Conservation (phyloP, 139 green algal species). For the Zygnema circumcarinatum region DNA sequence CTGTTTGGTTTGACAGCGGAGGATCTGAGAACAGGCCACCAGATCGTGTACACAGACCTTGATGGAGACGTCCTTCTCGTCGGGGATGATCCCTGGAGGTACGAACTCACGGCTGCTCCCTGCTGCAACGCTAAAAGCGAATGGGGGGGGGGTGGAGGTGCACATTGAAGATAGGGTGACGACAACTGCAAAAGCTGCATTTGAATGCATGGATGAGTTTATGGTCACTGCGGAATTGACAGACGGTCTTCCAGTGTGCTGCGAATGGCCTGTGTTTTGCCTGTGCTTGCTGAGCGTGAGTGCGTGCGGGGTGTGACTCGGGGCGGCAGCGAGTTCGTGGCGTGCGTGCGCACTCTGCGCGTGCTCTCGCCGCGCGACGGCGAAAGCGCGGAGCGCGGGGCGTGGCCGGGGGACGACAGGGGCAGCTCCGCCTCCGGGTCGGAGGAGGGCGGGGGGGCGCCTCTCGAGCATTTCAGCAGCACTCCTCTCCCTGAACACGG, state of each 20-base stretch:
- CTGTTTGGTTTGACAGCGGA: neutral
- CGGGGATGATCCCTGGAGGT: conserved; percentile 24
- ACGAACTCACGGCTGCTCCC: neutral
- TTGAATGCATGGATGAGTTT: neutral
- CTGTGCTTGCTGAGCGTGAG: neutral
- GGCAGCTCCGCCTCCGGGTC: neutral
- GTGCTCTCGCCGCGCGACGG: neutral
- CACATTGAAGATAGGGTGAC: neutral
- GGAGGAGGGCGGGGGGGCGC: neutral
- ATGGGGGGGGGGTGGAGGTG: neutral
- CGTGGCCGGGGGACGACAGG: neutral
- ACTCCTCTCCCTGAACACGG: too few relatives aligned
- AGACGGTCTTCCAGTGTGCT: conserved; percentile 6
- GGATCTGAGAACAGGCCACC: neutral
- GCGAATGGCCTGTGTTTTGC: neutral
- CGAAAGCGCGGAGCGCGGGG: neutral
- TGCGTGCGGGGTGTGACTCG: neutral
- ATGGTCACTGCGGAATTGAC: neutral
- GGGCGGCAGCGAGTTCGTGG: neutral
- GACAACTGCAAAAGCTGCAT: neutral
- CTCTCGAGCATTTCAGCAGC: too few relatives aligned
- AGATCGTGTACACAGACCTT: conserved; percentile 22
- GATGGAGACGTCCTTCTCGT: conserved; percentile 31
- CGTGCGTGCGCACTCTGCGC: neutral
- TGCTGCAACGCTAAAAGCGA: neutral